These are phyloP conservation scores for Diutina rugosa DNA, from an alignment of 1,139 yeast species.

Conservation along the genomic window DNA sequence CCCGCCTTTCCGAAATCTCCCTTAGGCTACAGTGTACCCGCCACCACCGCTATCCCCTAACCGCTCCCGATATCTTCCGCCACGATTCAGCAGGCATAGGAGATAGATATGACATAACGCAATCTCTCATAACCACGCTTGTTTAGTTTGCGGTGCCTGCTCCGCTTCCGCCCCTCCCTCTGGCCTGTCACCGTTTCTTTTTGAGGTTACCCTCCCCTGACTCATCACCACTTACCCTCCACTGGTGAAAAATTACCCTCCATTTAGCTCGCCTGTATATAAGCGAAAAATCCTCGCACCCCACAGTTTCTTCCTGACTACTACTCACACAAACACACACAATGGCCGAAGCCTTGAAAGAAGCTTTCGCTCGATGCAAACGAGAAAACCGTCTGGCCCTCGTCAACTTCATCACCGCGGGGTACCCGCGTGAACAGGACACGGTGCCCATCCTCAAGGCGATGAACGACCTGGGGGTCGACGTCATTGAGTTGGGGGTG, in stretches of 20 bases:
- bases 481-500: slow-evolving; percentile 84
- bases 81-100: too few relatives aligned
- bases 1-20: too few relatives aligned
- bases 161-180: not conserved
- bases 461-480: slow-evolving; percentile 91
- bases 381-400: slow-evolving; percentile 74
- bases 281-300: not conserved
- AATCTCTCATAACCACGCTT: not conserved
- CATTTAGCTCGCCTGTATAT: not conserved
- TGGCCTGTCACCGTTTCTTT: not conserved
- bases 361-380: slow-evolving; percentile 61
- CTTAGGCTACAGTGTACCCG: too few relatives aligned
- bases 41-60: too few relatives aligned
- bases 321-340: not conserved
- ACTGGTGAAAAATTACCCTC: not conserved
- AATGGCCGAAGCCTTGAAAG: slow-evolving; percentile 59
- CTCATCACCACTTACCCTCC: not conserved
- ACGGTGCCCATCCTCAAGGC: slow-evolving; percentile 79
- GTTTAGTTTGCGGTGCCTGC: not conserved
- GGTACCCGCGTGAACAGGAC: slow-evolving; percentile 78
- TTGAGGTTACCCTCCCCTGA: not conserved
- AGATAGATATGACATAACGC: too few relatives aligned
- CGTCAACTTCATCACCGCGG: slow-evolving; percentile 89
- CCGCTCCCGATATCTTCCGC: too few relatives aligned
- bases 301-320: not conserved